A percentile compares a stretch with the other conserved stretches of the same genome.
Conservation (phyloP, 768 basidiomycete genomes). For the Mycena chlorophos region DNA sequence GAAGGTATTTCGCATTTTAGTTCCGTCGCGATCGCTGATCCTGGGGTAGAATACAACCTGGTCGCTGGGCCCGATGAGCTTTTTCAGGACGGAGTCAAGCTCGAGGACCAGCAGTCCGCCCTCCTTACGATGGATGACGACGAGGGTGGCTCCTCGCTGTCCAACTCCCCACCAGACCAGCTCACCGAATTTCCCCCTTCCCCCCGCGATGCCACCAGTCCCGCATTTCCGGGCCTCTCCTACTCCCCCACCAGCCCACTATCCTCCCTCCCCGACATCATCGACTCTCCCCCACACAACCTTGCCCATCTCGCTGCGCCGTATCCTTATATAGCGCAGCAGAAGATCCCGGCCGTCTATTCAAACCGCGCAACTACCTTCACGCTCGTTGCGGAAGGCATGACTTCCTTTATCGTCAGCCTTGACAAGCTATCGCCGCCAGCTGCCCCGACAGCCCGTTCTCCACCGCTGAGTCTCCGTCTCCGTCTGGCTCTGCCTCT, state of each 20-base stretch:
- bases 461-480: slow-evolving; percentile 51
- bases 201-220: slow-evolving; percentile 33
- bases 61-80: slow-evolving; percentile 82
- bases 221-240: slow-evolving; percentile 18
- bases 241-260: slow-evolving; percentile 21
- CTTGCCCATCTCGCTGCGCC: slow-evolving; percentile 18
- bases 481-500: slow-evolving; percentile 59
- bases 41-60: slow-evolving; percentile 63
- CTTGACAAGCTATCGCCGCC: slow-evolving; percentile 53
- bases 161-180: slow-evolving; percentile 48
- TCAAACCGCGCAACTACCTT: slow-evolving; percentile 42
- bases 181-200: slow-evolving; percentile 48
- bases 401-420: slow-evolving; percentile 61
- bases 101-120: slow-evolving; percentile 50
- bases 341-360: slow-evolving; percentile 13
- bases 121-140: slow-evolving; percentile 50
- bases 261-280: slow-evolving; percentile 11
- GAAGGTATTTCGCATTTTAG: slow-evolving; percentile 47
- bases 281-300: slow-evolving; percentile 12
- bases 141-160: slow-evolving; percentile 43
- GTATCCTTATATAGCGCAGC: slow-evolving; percentile 7
- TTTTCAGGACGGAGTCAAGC: slow-evolving; percentile 55
- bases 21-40: slow-evolving; percentile 17
- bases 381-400: slow-evolving; percentile 65
- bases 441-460: slow-evolving; percentile 33